Evolutionary conservation across 495 filamentous ascomycete genomes (phyloP), one percentile per base, ranked within the genome.

Genomic region (Penicillium canescens): DNA sequence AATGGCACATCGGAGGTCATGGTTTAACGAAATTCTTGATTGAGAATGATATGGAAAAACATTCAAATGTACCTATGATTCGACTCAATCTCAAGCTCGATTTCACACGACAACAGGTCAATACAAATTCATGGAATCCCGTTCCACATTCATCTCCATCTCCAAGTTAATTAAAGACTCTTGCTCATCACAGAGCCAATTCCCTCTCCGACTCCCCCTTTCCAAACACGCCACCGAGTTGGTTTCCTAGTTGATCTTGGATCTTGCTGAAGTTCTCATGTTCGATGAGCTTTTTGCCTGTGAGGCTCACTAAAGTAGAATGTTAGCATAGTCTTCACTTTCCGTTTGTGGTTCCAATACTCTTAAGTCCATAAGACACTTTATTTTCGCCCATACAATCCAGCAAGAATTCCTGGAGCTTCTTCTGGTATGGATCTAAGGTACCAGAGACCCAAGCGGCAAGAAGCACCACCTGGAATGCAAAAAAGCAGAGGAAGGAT

Each of bases 351-450:
- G 6, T 20, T 13, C 45, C 61, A 21, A 1, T 60, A 73, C 71
- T 72, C 46, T 74, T 74, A 9, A 72, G 16, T 21, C 67, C 70
- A 55, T 72, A 74, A 4, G 63, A 68, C 1, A 65, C 67, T 44
- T 78, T 80, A 24, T 74, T 83, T 58, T 83, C 79, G 13, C 78
- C 80, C 72, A 81, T 80, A 35, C 67, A 69, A 50, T 81, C 71
- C 2, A 82, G 65, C 2, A 78, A 52, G 5, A 78, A 56, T 37
- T 79, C 69, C 52, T 82, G 76, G 21, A 78, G 57, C 36, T 63
- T 63, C 47, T 68, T 68, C 49, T 74, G 71, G 44, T 70, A 68
- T 8, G 57, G 58, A 39, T 73, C 71, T 11, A 74, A 53, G 16
- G 59, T 54, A 34, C 71, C 71, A 3, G 56, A 56, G 24, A 73